Base-by-base conservation (phyloP, 83 land plant genomes). In the Picea abies region DNA sequence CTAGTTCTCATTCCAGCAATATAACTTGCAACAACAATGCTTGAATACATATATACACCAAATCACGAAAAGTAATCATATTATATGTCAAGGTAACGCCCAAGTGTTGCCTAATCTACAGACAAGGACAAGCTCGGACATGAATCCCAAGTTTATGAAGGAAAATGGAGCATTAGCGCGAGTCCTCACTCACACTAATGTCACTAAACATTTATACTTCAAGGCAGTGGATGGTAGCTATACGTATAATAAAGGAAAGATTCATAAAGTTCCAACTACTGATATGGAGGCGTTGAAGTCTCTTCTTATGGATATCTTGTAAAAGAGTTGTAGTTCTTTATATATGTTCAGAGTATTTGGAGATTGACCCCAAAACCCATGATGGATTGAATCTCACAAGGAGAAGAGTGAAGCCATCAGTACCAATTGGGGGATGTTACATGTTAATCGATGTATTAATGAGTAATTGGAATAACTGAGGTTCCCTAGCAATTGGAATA, bases 191-290 rank as follows among this genome's bases (percentile, higher is more conserved):
- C 94, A 93, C 83, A 94, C 97, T 32, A 94, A 94, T 84, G 97
- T 94, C 4, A 94, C 97, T 22, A 93, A 93, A 64, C 91, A 94
- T 66, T 80, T 94, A 80, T 79, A 67, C 41, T 94, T 94, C 79
- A 94, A 93, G 78, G 93, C 93, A 44, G 95, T 94, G 12, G 97
- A 93, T 90, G 97, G 97, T 19, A 89, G 95, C 87, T 94, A 80
- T 87, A 95, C 93, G 17, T 94, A 75, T 81, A 94, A 89, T 66
- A 93, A 92, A 68, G 93, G 93, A 86, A 94, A 92, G 94, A 84
- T 91, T 58, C 86, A 91, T 86, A 92, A 94, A 83, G 96, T 94
- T 61, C 96, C 96, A 25, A 88, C 96, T 79, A 92, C 90, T 75
- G 94, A 92, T 83, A 91, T 92, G 87, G 94, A 94, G 72, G 96